Evolutionary conservation across 495 filamentous ascomycete species (phyloP).

Genomic region (Penicillium subrubescens): DNA sequence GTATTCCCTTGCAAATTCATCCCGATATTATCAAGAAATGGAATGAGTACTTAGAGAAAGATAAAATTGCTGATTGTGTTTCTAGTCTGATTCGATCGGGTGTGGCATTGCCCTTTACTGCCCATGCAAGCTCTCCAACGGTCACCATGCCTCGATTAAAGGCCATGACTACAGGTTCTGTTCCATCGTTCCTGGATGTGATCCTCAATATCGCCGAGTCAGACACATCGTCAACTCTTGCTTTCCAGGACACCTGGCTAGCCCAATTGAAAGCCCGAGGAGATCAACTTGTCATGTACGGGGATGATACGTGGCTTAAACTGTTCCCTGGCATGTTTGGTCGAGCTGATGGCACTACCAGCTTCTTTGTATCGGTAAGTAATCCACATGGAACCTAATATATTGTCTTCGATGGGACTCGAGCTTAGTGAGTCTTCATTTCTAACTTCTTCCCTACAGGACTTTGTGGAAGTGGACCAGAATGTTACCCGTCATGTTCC

Average conservation of each 20-base stretch:
- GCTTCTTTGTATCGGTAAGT: conserved; percentile 97
- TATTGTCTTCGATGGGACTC: too few relatives aligned
- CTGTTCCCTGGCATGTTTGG: conserved; percentile 88
- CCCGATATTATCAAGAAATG: not conserved
- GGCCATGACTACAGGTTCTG: conserved; percentile 94
- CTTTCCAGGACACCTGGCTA: conserved; percentile 91
- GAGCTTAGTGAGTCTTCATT: not conserved
- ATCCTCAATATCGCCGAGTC: conserved; percentile 96
- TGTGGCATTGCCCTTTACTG: conserved; percentile 87
- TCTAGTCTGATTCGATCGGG: conserved; percentile 80
- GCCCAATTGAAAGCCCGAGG: conserved; percentile 80
- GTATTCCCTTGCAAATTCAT: conserved; percentile 10
- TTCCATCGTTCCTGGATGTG: conserved; percentile 94
- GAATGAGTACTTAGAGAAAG: not conserved
- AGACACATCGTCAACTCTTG: conserved; percentile 83
- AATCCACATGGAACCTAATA: too few relatives aligned
- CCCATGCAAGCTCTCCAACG: conserved; percentile 92
- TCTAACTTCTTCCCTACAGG: conserved; percentile 52
- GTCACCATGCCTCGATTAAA: conserved; percentile 99
- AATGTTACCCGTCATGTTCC: conserved; percentile 94
- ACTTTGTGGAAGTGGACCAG: conserved; percentile 96
- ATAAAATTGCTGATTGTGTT: conserved; percentile 7
- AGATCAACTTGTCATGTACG: conserved; percentile 88
- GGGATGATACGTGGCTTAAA: conserved; percentile 98
- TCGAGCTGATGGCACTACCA: conserved; percentile 87